A percentile compares a stretch with the other conserved stretches of the same genome.
These are phyloP conservation scores for Triticum turgidum DNA, from an alignment of 176 grass and related monocot species.

Conservation along the genomic window DNA sequence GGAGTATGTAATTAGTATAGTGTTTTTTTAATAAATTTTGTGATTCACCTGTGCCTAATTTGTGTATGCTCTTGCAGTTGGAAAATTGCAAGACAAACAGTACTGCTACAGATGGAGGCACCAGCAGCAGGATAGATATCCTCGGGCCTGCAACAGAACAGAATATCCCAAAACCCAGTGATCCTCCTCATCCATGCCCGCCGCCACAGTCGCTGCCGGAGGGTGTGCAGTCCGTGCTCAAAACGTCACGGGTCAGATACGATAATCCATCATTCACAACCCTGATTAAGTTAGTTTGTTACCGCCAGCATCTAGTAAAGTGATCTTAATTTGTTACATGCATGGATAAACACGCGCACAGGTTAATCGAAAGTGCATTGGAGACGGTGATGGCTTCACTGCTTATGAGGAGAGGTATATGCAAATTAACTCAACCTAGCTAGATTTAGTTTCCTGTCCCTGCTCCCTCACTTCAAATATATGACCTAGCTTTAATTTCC, in stretches of 20 bases:
- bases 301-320: background rate
- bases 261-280: background rate
- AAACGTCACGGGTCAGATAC: constrained; percentile 33
- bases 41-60: background rate
- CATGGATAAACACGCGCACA: background rate
- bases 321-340: background rate
- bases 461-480: background rate
- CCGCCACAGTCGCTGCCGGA: background rate
- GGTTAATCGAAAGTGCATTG: constrained; percentile 13
- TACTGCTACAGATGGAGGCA: background rate
- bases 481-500: background rate
- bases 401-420: background rate
- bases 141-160: background rate
- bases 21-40: background rate
- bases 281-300: background rate
- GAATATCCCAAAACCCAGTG: background rate
- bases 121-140: background rate
- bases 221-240: constrained; percentile 7
- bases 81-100: background rate
- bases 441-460: background rate
- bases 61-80: background rate
- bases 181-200: background rate
- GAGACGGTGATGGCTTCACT: constrained; percentile 39
- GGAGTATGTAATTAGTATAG: background rate
- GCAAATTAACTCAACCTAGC: background rate